Evolutionary conservation across 495 filamentous ascomycete species (phyloP), one percentile per base, ranked within the genome.

Genomic region (Daldinia loculata): DNA sequence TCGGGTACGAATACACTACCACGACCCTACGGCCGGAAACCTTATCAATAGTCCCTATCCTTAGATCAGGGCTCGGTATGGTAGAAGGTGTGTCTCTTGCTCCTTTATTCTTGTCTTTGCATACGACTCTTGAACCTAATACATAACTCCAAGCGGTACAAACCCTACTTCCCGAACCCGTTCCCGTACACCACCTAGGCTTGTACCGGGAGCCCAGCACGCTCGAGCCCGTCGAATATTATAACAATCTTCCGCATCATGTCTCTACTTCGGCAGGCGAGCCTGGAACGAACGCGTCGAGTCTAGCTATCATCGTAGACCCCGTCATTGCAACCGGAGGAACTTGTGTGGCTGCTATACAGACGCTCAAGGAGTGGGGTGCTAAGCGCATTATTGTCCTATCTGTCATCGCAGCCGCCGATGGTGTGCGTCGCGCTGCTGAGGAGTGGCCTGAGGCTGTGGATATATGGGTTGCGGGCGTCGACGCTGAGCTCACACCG

Each of bases 261-360:
- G 59, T 78, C 32, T 24, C 73, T 8, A 38, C 61, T 4, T 66
- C 71, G 12, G 59, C 82, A 70, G 34, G 74, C 72, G 66, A 72
- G 60, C 65, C 73, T 56, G 63, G 79, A 67, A 8, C 78, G 71
- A 30, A 74, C 63, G 73, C 78, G 56, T 78, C 87, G 2, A 84
- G 87, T 27, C 83, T 97, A 8, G 93, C 93, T 24, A 88, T 98
- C 72, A 84, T 98, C 17, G 84, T 97, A 1, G 95, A 98, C 79
- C 95, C 95, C 2, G 88, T 98, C 65, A 95, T 98, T 76, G 95
- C 95, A 2, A 98, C 95, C 0, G 95, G 95, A 6, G 93, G 92
- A 0, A 98, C 95, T 0, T 90, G 92, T 50, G 91, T 88, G 22
- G 94, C 95, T 0, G 95, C 95, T 5, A 97, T 98, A 72, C 90